Evolutionary conservation across 2,329 filamentous ascomycete genomes (phyloP), one percentile per base, ranked within the genome.

Genomic region (Endothia cerciana): DNA sequence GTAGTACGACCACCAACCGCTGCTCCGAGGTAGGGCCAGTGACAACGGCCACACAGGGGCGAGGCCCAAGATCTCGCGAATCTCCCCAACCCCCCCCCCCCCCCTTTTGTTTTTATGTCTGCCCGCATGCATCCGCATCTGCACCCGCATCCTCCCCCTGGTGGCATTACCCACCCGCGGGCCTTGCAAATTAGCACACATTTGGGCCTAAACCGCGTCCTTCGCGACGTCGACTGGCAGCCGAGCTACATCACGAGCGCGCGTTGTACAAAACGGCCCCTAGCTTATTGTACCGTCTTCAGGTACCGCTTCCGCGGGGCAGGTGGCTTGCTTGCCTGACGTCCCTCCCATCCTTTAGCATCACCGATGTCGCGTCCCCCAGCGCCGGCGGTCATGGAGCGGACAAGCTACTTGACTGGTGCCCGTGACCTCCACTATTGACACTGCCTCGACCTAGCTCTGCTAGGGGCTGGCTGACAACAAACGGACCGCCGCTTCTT

Each of bases 371-470:
- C 25, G 13, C 47, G 13, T 49, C 22, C 36, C 33, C n/a, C 10
- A 15, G 33, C 33, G 33, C 55, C 33, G 13, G 36, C 7, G 60
- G 36, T 33, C 60, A 43, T 30, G 30, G 17, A 53, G 11, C 60
- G 45, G 60, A 62, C 60, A 55, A 41, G 51, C 33, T 56, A 41
- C 47, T 33, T 56, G 17, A 19, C 66, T 65, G 45, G 62, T 65
- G 28, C 45, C 45, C 56, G 33, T 49, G 36, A 43, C 49, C 62
- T 58, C 55, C 45, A 41, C 38, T 60, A 61, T 68, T 66, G 57
- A 38, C 66, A 66, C 60, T 62, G 66, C 66, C 66, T 66, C 53
- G 41, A 66, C 53, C 62, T 61, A 68, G 64, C 64, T 63, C 11
- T 66, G 28, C 51, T 40, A 51, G 47, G 40, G 57, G 60, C 53